phyloP scores from a whole-genome alignment of 192 early-diverging fungal genomes.

The Linnemannia exigua region DNA sequence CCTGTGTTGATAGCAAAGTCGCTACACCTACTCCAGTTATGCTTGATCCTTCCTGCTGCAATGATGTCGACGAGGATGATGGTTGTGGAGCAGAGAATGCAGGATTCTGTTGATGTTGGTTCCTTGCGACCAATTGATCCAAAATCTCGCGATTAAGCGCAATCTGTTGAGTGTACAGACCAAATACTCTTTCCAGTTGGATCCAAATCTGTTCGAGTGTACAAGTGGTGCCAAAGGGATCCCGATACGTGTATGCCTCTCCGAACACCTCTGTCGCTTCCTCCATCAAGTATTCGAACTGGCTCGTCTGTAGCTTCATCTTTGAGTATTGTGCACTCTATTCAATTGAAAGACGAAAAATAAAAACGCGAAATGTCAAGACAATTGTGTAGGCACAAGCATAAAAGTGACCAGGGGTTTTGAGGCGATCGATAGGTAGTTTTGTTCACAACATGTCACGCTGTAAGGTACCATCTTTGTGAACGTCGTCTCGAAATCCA shows the following conservation, averaged over 20 bases:
- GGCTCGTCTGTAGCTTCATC: conserved; percentile 58
- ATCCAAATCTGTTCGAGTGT: conserved; percentile 57
- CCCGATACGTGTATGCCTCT: conserved; percentile 46
- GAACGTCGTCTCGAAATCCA: conserved; percentile 49
- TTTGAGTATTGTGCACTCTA: conserved; percentile 58
- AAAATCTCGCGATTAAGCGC: conserved; percentile 34
- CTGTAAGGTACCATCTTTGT: conserved; percentile 52
- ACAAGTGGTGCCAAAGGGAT: conserved; percentile 53
- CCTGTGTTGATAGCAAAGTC: background rate
- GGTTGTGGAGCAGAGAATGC: background rate
- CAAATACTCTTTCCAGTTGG: conserved; percentile 30
- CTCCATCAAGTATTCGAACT: conserved; percentile 56
- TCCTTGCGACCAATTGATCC: conserved; percentile 34
- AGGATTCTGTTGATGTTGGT: conserved; percentile 14
- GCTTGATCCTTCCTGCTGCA: background rate
- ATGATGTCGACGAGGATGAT: background rate
- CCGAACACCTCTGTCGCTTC: conserved; percentile 58
- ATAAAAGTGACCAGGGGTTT: no score
- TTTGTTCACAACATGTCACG: background rate
- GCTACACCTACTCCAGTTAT: background rate
- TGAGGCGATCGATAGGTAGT: no score
- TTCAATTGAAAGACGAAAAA: background rate
- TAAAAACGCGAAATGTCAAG: background rate
- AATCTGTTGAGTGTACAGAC: conserved; percentile 42
- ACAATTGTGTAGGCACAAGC: background rate